Base-by-base conservation (phyloP, 1,139 yeast species). In the Blastobotrys proliferans region DNA sequence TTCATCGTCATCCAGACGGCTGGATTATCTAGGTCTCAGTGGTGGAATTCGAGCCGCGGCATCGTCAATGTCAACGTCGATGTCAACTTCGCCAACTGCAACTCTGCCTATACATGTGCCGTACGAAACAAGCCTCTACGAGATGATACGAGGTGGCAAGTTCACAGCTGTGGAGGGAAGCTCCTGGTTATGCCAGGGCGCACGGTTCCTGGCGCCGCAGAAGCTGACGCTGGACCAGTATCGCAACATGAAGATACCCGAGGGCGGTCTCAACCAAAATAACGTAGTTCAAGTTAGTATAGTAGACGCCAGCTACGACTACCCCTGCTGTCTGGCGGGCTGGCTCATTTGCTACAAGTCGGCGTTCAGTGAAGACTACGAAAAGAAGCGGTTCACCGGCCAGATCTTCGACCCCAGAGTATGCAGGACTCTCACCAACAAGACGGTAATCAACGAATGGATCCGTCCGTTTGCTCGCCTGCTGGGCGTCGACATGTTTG, bases 341-440 rank as follows among this genome's bases (percentile, higher is more conserved):
- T 11, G n/a, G 11, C 3, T 38, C 6, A 20, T 14, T 6, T 33
- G 17, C 22, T 11, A 19, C 17, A 31, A 20, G 4, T 10, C 19
- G 6, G 21, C 20, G 16, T 17, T 6, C 19, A 20, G 11, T 14
- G 10, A 13, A 6, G 14, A 4, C 10, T 8, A 10, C 20, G 30
- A 20, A 14, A 29, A 18, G 27, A 27, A n/a, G 13, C 18, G 20
- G 17, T 40, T 40, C 38, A n/a, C 16, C 13, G 43, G 38, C 24
- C 18, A 34, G 34, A 27, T 40, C 6, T 40, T 40, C 19, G 38
- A 40, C 29, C 43, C 43, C 13, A 11, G 40, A 20, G 20, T 28
- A 2, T 16, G 22, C n/a, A 4, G 20, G 29, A 4, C 4, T 13
- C 3, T 22, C 19, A 9, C 28, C 14, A 11, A 3, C 33, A 16